Evolutionary conservation across 345 rosid species (phyloP), one percentile per base, ranked within the genome.

Genomic region (Crucihimalaya himalaica): DNA sequence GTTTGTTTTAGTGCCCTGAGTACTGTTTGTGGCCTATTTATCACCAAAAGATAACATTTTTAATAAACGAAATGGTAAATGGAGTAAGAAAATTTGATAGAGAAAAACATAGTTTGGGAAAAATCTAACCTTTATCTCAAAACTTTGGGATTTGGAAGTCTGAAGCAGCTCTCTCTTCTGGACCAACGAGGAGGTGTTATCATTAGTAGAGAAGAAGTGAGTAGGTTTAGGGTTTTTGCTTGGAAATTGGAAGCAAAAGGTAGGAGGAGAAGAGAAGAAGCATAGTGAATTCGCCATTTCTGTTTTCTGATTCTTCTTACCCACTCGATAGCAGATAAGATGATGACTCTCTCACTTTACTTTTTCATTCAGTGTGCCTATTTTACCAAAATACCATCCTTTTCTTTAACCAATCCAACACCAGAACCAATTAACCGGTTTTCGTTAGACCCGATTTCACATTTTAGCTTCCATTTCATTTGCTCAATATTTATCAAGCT

Each of bases 51-150:
- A 55, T 19, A 13, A 37, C 6, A 48, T 12, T 56, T 63, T 70
- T 52, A 4, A 13, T 19, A 11, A 14, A 42, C 0, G 29, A 43
- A 18, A 70, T 46, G 52, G 25, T 43, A 13, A 43, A 43, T 32
- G 23, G 2, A 61, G 31, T 29, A 61, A 28, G 8, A 8, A 42
- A 19, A 23, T 43, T 45, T 56, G 43, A 10, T 28, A 37, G 5
- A n/a, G 51, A 23, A 23, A 10, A n/a, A 61, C 13, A 21, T 65
- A 62, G 15, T 45, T 59, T 51, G 6, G 28, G 23, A 16, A 35
- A 40, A 78, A 48, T 50, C 83, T 75, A 53, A 95, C 97, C 92
- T 87, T 86, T 32, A 80, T 81, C 68, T 85, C 85, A 47, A 87
- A 83, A 51, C 86, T 83, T 72, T 73, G 85, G 80, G 80, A 70